phyloP scores from a whole-genome alignment of 352 stramenopile genomes.

The Globisporangium echinulatum region DNA sequence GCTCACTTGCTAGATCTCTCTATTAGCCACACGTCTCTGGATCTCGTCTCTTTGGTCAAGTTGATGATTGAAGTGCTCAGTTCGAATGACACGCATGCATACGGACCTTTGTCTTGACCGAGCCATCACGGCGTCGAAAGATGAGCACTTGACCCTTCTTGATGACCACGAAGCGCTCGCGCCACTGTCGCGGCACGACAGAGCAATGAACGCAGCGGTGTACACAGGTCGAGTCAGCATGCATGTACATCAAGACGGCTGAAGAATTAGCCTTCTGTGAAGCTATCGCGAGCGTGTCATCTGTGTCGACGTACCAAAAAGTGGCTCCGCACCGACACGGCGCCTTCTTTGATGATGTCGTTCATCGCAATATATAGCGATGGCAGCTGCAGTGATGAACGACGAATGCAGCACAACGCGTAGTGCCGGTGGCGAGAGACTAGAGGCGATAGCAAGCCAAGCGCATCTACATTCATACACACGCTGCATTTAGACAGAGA shows the following conservation, averaged over 20 bases:
- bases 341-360: conserved; percentile 48
- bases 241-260: no score
- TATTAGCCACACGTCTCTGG: no score
- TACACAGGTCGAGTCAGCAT: not conserved
- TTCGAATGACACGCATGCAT: no score
- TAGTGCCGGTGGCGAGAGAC: not conserved
- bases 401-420: not conserved
- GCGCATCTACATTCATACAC: no score
- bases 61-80: no score
- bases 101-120: conserved; percentile 54
- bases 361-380: conserved; percentile 1
- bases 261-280: no score
- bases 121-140: conserved; percentile 30
- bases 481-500: no score
- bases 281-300: not conserved
- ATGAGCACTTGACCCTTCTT: conserved; percentile 42
- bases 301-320: conserved; percentile 38
- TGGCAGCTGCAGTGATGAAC: no score
- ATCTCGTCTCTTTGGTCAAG: no score
- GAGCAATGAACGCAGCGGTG: not conserved
- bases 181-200: conserved; percentile 28
- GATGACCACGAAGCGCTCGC: conserved; percentile 57
- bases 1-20: no score
- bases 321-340: conserved; percentile 47
- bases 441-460: not conserved